Evolutionary conservation across 2,329 filamentous ascomycete species (phyloP), one percentile per base, ranked within the genome.

Genomic region (Neonectria sp.): DNA sequence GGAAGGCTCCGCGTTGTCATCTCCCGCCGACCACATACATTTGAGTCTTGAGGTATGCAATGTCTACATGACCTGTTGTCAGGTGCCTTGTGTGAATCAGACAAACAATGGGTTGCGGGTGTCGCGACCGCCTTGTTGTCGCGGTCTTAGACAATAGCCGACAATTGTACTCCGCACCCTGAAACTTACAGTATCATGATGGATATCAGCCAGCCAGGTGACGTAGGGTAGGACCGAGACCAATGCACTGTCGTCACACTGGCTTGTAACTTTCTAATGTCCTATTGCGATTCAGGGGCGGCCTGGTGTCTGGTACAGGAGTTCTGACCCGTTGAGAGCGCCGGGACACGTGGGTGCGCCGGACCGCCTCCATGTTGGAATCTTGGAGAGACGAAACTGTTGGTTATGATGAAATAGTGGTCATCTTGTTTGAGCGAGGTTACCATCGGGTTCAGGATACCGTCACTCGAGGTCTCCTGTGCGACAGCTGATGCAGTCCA

Each of bases 401-500:
- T 35, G n/a, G 31, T 35, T 31, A 15, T 53, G 29, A 24, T 35
- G 13, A 11, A 12, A 35, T 33, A 24, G 40, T 45, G 24, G 24
- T 37, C 49, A 27, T 46, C 27, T 31, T 15, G 27, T 52, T 35
- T 21, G 40, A 48, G 37, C 13, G 21, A 33, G 21, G 40, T 55
- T 24, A 52, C 21, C 35, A 48, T 29, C 57, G 45, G 51, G 24
- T 46, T 45, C 49, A 52, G 43, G 52, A 55, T 46, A 55, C 55
- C 49, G 21, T 52, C 29, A 33, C 31, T 53, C 15, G 37, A 52
- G 40, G 33, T 21, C 21, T 29, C 37, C 33, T 15, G 49, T 35
- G n/a, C n/a, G 25, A 53, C 37, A 17, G n/a, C 31, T 55, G n/a
- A 13, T 33, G 12, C 27, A 46, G 31, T 35, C 27, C 33, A 40